These are phyloP conservation scores for Coffea eugenioides DNA, from an alignment of 257 asterid genomes.

Conservation along the genomic window DNA sequence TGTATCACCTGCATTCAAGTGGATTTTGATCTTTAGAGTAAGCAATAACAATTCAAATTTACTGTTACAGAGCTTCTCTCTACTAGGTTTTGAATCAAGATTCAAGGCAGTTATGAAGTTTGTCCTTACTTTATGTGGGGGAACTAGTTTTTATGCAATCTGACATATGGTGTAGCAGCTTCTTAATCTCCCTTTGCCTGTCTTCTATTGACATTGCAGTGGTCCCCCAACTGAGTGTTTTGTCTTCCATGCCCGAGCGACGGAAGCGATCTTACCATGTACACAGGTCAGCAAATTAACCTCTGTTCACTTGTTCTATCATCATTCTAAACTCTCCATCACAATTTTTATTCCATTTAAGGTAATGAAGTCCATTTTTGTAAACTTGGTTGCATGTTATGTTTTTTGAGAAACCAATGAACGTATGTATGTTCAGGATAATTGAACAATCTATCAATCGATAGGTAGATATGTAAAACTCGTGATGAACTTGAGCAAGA, in stretches of 20 bases:
- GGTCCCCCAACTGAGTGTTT: constrained; percentile 99
- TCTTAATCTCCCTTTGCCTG: constrained; percentile 3
- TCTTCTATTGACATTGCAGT: constrained; percentile 44
- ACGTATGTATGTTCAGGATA: background rate
- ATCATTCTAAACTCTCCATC: background rate
- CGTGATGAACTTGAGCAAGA: background rate
- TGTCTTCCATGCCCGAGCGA: constrained; percentile 85
- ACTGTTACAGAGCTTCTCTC: background rate
- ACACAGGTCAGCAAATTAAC: constrained; percentile 45
- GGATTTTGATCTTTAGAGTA: background rate
- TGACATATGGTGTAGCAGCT: background rate
- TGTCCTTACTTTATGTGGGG: background rate
- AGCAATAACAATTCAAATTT: background rate
- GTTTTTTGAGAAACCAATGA: background rate
- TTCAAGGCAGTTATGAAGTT: constrained; percentile 6
- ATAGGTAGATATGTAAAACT: background rate
- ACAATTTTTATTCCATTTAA: background rate
- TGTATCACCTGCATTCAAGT: background rate
- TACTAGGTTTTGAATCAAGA: background rate
- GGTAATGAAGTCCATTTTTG: background rate
- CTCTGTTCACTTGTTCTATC: background rate
- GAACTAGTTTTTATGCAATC: background rate
- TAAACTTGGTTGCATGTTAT: background rate
- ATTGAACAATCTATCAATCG: background rate
- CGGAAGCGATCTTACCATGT: constrained; percentile 64